A percentile compares a stretch with the other conserved stretches of the same genome.
phyloP scores from a whole-genome alignment of 202 grass and related monocot genomes.

The Zoysia matrella region DNA sequence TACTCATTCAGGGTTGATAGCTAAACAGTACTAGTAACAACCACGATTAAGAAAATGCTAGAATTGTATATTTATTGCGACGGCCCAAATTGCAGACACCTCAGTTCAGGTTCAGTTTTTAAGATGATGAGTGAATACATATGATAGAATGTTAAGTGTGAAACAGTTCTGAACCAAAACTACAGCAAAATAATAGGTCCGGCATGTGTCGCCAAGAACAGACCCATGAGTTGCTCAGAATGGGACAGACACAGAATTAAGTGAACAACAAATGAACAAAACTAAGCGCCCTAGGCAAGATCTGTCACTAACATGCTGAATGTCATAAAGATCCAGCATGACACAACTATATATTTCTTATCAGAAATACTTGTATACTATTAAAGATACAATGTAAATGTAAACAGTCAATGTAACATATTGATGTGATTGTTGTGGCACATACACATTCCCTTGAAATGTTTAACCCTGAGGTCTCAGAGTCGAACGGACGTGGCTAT shows the following conservation, averaged over 20 bases:
- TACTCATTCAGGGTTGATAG: not conserved
- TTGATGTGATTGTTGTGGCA: not conserved
- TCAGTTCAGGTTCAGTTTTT: not conserved
- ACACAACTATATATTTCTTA: not conserved
- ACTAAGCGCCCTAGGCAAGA: not conserved
- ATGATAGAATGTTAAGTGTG: not conserved
- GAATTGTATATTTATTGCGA: not conserved
- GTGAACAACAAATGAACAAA: slow-evolving; percentile 13
- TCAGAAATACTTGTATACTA: not conserved
- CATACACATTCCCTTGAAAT: not conserved
- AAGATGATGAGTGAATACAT: slow-evolving; percentile 1
- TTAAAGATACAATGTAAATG: not conserved
- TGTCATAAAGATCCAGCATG: not conserved
- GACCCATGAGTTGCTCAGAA: not conserved
- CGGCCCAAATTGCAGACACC: not conserved
- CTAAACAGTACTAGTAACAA: not conserved
- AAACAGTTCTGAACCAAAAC: not conserved
- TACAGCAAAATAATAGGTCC: slow-evolving; percentile 2
- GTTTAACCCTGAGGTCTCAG: not conserved
- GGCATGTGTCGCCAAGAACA: slow-evolving; percentile 18
- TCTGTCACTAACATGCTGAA: not conserved
- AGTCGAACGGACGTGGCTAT: not conserved
- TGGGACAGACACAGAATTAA: slow-evolving; percentile 7
- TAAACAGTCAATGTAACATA: not conserved
- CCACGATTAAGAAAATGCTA: not conserved